These are phyloP conservation scores for Aspergillus versicolor DNA, from an alignment of 2,329 filamentous ascomycete species.

Conservation along the genomic window DNA sequence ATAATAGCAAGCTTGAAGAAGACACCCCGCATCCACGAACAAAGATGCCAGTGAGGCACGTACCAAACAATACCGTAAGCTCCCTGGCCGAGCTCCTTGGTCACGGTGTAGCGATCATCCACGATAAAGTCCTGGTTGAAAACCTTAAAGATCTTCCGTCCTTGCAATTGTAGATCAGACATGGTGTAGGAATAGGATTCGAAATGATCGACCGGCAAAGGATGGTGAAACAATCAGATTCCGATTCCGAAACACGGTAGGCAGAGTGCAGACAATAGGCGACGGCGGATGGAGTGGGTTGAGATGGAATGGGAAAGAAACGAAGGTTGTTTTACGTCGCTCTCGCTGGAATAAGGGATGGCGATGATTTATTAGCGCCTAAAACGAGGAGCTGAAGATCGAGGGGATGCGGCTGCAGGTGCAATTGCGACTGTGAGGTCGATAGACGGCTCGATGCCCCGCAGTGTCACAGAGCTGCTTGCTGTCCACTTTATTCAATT, in stretches of 20 bases:
- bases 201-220: conserved; percentile 12
- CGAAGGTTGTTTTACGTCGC: not conserved
- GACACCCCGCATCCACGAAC: not conserved
- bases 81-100: conserved; percentile 96
- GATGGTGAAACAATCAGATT: conserved; percentile 1
- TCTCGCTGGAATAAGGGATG: conserved; percentile 1
- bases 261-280: not conserved
- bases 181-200: conserved; percentile 38
- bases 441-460: conserved; percentile 16
- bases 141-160: conserved; percentile 96
- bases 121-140: conserved; percentile 99
- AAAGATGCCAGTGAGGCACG: conserved; percentile 28
- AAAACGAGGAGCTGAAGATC: conserved; percentile 2
- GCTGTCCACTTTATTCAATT: not conserved
- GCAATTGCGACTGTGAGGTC: conserved; percentile 3
- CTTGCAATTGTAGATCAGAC: conserved; percentile 61
- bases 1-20: not conserved
- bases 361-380: conserved; percentile 6
- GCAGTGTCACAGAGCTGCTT: conserved; percentile 12
- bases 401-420: conserved; percentile 5
- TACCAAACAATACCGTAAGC: conserved; percentile 99
- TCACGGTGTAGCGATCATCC: conserved; percentile 96
- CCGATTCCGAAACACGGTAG: not conserved
- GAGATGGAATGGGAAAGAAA: not conserved
- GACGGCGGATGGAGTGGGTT: not conserved